A percentile compares a stretch with the other conserved stretches of the same genome.
phyloP scores from a whole-genome alignment of 140 eudicot genomes.

The Senecio squalidus region DNA sequence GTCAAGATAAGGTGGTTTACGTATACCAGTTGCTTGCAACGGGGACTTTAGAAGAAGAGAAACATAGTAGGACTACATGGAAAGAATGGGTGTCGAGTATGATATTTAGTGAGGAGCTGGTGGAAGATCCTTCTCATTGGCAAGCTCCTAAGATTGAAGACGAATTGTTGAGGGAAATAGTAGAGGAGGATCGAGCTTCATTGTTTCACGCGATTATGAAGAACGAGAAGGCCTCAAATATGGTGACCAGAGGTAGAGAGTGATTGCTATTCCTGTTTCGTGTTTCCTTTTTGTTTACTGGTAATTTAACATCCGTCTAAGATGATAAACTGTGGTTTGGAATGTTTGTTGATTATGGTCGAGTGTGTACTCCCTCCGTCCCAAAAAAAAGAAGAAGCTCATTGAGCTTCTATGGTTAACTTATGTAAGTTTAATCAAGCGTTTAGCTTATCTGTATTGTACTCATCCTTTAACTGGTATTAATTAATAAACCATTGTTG shows the following conservation, averaged over 20 bases:
- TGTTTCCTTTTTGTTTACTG: slow-evolving; percentile 13
- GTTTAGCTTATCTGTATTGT: not conserved
- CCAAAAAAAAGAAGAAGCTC: slow-evolving; percentile 10
- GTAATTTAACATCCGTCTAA: not conserved
- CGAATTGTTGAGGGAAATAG: slow-evolving; percentile 82
- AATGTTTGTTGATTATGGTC: not conserved
- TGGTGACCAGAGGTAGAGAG: slow-evolving; percentile 49
- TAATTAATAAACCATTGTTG: slow-evolving; percentile 8
- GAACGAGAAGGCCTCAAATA: slow-evolving; percentile 93
- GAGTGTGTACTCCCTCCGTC: slow-evolving; percentile 4
- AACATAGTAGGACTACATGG: slow-evolving; percentile 89
- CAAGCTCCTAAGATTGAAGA: slow-evolving; percentile 94
- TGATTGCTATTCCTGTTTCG: not conserved
- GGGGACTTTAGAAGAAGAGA: slow-evolving; percentile 93
- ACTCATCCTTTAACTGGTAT: not conserved
- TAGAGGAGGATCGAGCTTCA: slow-evolving; percentile 90
- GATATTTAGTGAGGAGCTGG: slow-evolving; percentile 91
- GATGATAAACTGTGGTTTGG: slow-evolving; percentile 9
- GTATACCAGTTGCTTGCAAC: slow-evolving; percentile 82
- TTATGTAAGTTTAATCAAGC: slow-evolving; percentile 19
- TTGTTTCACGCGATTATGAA: slow-evolving; percentile 90
- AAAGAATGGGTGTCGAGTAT: slow-evolving; percentile 97
- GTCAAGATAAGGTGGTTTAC: slow-evolving; percentile 92
- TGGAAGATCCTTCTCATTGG: slow-evolving; percentile 97
- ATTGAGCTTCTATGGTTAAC: slow-evolving; percentile 14